Conservation (phyloP, 306 rosid species). For the Cucumis cinereus region DNA sequence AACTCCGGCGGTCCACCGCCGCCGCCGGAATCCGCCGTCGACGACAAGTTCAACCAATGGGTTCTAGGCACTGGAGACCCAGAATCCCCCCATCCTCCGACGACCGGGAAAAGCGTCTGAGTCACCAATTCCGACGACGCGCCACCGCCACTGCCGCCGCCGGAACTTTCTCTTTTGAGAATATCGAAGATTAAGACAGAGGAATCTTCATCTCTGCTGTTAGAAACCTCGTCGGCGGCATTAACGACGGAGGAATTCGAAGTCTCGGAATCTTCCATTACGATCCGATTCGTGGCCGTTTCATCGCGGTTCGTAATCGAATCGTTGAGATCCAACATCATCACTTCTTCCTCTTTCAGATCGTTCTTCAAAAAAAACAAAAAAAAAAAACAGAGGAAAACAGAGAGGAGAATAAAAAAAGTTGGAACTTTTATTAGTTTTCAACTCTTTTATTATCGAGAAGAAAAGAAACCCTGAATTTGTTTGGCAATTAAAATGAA, state of each 20-base stretch:
- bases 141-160: background rate
- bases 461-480: background rate
- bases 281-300: background rate
- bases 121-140: conserved; percentile 14
- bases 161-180: conserved; percentile 12
- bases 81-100: conserved; percentile 14
- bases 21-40: conserved; percentile 20
- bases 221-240: conserved; percentile 22
- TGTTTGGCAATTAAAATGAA: background rate
- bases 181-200: conserved; percentile 34
- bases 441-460: background rate
- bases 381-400: background rate
- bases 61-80: conserved; percentile 14
- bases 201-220: conserved; percentile 18
- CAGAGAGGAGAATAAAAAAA: background rate
- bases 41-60: conserved; percentile 39
- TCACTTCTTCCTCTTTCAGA: background rate
- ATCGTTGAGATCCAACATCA: conserved; percentile 39
- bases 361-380: background rate
- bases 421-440: background rate
- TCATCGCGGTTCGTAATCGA: conserved; percentile 13
- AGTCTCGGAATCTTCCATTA: conserved; percentile 26
- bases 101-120: conserved; percentile 22
- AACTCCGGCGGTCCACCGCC: conserved; percentile 14
- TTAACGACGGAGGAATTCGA: conserved; percentile 34